phyloP scores from a whole-genome alignment of 768 basidiomycete species.

The Naganishia antarctica region DNA sequence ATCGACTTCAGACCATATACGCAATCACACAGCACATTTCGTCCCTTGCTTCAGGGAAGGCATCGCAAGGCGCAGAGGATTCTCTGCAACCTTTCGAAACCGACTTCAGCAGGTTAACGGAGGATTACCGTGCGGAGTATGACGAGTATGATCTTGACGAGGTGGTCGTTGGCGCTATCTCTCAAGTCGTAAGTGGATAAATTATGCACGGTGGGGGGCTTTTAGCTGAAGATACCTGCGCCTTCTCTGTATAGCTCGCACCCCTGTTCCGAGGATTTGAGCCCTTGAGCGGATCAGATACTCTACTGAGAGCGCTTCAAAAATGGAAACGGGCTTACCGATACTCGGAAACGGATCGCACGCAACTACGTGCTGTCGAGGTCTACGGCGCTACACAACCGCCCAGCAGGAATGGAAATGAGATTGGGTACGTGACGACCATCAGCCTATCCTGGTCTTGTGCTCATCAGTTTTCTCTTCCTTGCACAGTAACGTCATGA shows the following conservation, averaged over 20 bases:
- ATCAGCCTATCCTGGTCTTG: not conserved
- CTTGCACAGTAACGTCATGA: slow-evolving; percentile 59
- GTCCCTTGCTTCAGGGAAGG: slow-evolving; percentile 58
- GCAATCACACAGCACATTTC: slow-evolving; percentile 69
- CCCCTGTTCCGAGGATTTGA: slow-evolving; percentile 59
- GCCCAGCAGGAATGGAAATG: slow-evolving; percentile 6
- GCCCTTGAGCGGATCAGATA: slow-evolving; percentile 70
- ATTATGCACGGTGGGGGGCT: too few relatives aligned
- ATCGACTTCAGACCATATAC: slow-evolving; percentile 70
- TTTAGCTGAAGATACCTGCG: too few relatives aligned
- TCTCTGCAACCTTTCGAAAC: slow-evolving; percentile 70
- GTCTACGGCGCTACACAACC: slow-evolving; percentile 39
- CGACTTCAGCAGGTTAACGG: slow-evolving; percentile 65
- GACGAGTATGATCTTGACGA: slow-evolving; percentile 77
- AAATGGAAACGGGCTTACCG: slow-evolving; percentile 49
- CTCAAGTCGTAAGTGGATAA: slow-evolving; percentile 68
- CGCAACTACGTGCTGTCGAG: not conserved
- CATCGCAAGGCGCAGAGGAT: slow-evolving; percentile 58
- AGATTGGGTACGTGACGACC: not conserved
- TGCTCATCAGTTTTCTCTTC: not conserved
- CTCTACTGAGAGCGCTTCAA: slow-evolving; percentile 43
- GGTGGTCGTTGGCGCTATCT: slow-evolving; percentile 84
- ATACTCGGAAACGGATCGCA: slow-evolving; percentile 24
- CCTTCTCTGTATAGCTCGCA: slow-evolving; percentile 64
- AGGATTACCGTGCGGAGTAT: slow-evolving; percentile 68